Base-by-base conservation (phyloP, 164 flowering plant species). In the Euptelea pleiosperma region DNA sequence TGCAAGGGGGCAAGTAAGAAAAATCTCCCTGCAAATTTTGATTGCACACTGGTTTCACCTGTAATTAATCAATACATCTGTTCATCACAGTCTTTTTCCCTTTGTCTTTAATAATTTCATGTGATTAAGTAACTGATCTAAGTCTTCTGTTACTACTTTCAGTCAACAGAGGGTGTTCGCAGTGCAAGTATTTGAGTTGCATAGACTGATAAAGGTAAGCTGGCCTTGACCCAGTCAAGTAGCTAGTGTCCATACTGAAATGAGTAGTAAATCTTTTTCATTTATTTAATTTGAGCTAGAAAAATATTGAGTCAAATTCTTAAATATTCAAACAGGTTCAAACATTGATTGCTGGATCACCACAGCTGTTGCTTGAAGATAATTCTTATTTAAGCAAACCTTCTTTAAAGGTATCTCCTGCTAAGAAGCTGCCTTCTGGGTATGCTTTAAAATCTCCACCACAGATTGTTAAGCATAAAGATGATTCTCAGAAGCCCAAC, bases 121-220 rank as follows among this genome's bases (percentile, higher is more conserved):
- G 9, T 31, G 51, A 8, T 18, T 25, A 44, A 44, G 18, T 33
- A 34, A 2, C 29, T 41, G 24, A 31, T 22, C 36, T 3, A 14
- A 44, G 50, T 46, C 40, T 36, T 50, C 46, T 60, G 9, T 36
- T 48, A 14, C 16, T 51, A n/a, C 58, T 78, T 73, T 47, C 98
- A 92, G 98, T 37, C 96, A 89, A 60, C 96, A 87, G 65, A 81
- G 85, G 70, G 70, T 75, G 11, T 89, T 92, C 70, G 81, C 84
- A 4, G 75, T 79, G 51, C 98, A 92, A 84, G 84, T 92, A 11
- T 92, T 92, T 55, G 98, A 92, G 82, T 73, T 92, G 80, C 98
- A 92, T 71, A 81, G 93, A 72, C 62, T 92, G 42, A 70, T 87
- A 50, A 81, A 82, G 89, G 98, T 88, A 64, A 68, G 69, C 49